Base-by-base conservation (phyloP, 495 filamentous ascomycete genomes). In the Penicillium malachiteum region DNA sequence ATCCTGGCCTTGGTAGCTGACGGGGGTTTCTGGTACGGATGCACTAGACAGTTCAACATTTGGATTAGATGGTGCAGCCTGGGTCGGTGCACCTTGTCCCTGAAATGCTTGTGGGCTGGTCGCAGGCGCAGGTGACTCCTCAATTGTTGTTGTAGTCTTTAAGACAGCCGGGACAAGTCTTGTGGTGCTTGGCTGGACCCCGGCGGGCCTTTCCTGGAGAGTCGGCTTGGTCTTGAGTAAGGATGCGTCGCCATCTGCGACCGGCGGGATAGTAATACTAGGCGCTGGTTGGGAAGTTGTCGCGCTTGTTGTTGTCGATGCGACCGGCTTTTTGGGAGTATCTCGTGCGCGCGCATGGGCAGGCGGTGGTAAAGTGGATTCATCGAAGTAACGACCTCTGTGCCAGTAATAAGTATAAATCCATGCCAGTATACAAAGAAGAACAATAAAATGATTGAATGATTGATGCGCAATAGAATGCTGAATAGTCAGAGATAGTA, bases 301-400 rank as follows among this genome's bases (percentile, higher is more conserved):
- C 9, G 42, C 46, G 16, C 49, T 33, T 56, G 68, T 46, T 53
- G 53, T 30, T 56, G 64, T 12, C 55, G 59, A 51, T 21, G 61
- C 46, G 47, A 65, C 54, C 38, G 57, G 53, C 48, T 58, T 68
- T 59, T 62, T 73, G 46, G 57, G 65, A 48, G 64, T 58, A 41
- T 57, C 66, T 51, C 43, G 62, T 44, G 55, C 57, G 57, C 48
- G 68, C 69, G 63, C 71, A 73, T 70, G 78, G 66, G 78, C 66
- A 32, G 77, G 79, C 52, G 76, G 68, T 30, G 90, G 89, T 46
- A 95, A 80, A 52, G 85, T 87, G 37, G 81, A 69, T 71, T 88
- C 84, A 66, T 90, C 79, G 60, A 93, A 85, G 64, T 74, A 81
- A 51, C 82, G 85, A 51, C 87, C 87, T 78, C 90, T 93, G 68